A percentile compares a stretch with the other conserved stretches of the same genome.
Conservation (phyloP, 2,329 filamentous ascomycete species). For the Neopestalotiopsis clavispora region DNA sequence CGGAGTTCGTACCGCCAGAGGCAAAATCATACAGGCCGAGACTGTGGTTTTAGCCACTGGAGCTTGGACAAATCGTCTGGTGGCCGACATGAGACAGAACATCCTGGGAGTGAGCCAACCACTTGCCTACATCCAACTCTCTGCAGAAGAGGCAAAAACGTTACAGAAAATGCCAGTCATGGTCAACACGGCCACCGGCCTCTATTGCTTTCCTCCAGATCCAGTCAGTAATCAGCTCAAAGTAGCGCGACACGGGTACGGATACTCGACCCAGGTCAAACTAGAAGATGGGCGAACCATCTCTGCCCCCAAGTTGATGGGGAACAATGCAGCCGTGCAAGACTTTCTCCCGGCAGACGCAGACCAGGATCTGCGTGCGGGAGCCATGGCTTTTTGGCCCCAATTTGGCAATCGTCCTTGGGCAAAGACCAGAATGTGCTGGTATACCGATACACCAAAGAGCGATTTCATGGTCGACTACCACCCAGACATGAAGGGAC, state of each 20-base stretch:
- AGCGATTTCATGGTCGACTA: constrained; percentile 66
- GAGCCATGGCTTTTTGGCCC: constrained; percentile 58
- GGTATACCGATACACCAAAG: constrained; percentile 69
- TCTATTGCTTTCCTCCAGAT: constrained; percentile 60
- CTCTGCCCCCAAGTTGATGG: constrained; percentile 39
- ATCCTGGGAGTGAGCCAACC: constrained; percentile 69
- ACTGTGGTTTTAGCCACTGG: constrained; percentile 67
- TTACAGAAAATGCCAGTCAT: constrained; percentile 63
- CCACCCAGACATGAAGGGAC: constrained; percentile 52
- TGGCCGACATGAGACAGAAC: constrained; percentile 64
- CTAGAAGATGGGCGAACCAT: constrained; percentile 28
- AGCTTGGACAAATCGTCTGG: constrained; percentile 61
- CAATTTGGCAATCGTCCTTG: constrained; percentile 57
- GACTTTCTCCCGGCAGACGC: constrained; percentile 56
- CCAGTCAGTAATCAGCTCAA: constrained; percentile 53
- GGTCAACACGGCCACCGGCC: constrained; percentile 57
- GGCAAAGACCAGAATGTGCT: constrained; percentile 58
- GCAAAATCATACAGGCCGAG: neutral
- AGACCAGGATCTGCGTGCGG: constrained; percentile 54
- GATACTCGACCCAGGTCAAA: constrained; percentile 46
- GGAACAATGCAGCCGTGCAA: constrained; percentile 41
- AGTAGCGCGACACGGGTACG: constrained; percentile 64
- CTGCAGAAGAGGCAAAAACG: constrained; percentile 57
- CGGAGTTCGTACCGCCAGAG: neutral
- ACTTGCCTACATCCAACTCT: constrained; percentile 68